phyloP scores from a whole-genome alignment of 1,284 basidiomycete species.

The Cerrena zonata region DNA sequence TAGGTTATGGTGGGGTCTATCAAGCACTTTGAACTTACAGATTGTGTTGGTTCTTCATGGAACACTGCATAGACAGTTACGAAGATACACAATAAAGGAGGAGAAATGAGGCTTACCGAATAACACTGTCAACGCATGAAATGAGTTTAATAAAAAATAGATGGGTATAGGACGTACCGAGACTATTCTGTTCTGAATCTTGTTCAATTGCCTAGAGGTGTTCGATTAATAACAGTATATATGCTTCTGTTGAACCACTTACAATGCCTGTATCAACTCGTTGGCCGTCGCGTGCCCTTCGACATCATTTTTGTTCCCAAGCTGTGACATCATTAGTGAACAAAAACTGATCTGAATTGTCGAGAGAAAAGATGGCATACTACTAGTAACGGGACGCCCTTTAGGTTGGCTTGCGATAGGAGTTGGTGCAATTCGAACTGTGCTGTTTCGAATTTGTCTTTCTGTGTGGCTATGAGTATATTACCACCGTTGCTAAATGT shows the following conservation, averaged over 20 bases:
- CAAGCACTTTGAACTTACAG: conserved; percentile 44
- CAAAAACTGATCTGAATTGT: not conserved
- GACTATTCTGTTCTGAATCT: conserved; percentile 77
- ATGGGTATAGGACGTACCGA: conserved; percentile 70
- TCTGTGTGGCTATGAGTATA: conserved; percentile 33
- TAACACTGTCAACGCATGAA: too few species aligned
- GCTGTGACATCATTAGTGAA: conserved; percentile 30
- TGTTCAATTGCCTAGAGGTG: conserved; percentile 62
- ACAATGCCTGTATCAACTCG: conserved; percentile 79
- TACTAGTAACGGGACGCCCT: conserved; percentile 83
- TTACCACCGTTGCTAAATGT: not conserved
- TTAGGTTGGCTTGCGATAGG: conserved; percentile 66
- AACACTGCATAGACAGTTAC: conserved; percentile 50
- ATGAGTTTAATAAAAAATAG: too few species aligned
- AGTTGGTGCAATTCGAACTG: conserved; percentile 88
- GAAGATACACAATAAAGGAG: not conserved
- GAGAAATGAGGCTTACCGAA: conserved; percentile 47
- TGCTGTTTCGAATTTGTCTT: conserved; percentile 79
- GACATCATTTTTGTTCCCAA: conserved; percentile 95
- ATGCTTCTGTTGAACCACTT: conserved; percentile 24
- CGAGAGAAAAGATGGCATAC: conserved; percentile 49
- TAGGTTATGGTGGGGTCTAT: not conserved
- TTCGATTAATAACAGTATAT: conserved; percentile 5
- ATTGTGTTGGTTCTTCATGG: conserved; percentile 92
- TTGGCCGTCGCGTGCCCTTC: conserved; percentile 76